These are phyloP conservation scores for Fusarium sarcochroum DNA, from an alignment of 2,329 filamentous ascomycete species.

Conservation along the genomic window DNA sequence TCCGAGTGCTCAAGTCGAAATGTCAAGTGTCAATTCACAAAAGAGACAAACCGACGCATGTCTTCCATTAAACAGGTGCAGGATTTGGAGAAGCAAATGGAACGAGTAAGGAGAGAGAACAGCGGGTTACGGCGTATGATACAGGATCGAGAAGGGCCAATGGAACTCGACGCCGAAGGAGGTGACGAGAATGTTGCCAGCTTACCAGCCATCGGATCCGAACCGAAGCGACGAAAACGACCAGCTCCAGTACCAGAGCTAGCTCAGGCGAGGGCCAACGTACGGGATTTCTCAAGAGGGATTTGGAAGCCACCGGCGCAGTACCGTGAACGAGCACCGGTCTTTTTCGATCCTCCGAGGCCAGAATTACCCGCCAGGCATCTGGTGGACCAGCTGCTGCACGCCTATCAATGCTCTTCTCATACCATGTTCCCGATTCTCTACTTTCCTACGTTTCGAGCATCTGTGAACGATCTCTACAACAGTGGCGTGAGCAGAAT, in stretches of 20 bases:
- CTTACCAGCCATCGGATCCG: conserved; percentile 75
- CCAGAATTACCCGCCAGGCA: conserved; percentile 79
- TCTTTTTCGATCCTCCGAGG: conserved; percentile 65
- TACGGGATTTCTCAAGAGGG: conserved; percentile 80
- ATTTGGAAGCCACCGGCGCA: conserved; percentile 84
- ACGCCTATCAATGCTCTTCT: conserved; percentile 80
- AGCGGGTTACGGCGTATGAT: conserved; percentile 77
- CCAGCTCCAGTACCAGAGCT: conserved; percentile 77
- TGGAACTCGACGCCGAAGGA: conserved; percentile 64
- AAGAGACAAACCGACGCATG: conserved; percentile 98
- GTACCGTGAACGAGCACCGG: conserved; percentile 68
- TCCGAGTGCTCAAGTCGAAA: conserved; percentile 97
- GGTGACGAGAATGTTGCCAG: conserved; percentile 66
- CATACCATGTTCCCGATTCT: conserved; percentile 88
- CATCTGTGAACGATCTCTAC: conserved; percentile 83
- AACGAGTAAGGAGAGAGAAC: conserved; percentile 85
- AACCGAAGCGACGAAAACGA: conserved; percentile 74
- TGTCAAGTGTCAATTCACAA: conserved; percentile 98
- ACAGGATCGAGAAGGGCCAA: conserved; percentile 63
- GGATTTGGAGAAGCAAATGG: conserved; percentile 93
- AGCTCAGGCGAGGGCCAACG: conserved; percentile 77
- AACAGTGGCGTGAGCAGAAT: conserved; percentile 68
- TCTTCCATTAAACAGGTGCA: conserved; percentile 99
- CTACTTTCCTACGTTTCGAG: conserved; percentile 88
- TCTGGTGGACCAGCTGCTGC: conserved; percentile 78